Percentiles rank a stretch among this genome's conserved stretches.
These are phyloP conservation scores for Salix dunnii DNA, from an alignment of 345 rosid species.

Conservation along the genomic window DNA sequence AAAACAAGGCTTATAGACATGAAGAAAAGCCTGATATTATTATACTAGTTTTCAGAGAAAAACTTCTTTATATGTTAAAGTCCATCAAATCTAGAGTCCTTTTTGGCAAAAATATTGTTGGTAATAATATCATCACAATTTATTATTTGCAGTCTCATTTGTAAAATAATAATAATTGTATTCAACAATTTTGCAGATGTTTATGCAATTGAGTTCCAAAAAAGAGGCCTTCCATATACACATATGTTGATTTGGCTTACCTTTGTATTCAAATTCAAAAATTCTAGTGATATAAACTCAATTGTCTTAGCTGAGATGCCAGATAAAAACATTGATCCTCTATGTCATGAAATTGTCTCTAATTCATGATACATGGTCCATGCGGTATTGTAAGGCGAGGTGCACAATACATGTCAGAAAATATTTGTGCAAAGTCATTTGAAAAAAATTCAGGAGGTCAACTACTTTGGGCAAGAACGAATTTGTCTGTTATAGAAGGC, in stretches of 20 bases:
- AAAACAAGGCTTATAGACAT: background rate
- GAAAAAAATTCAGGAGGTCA: background rate
- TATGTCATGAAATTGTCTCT: background rate
- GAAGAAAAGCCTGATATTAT: background rate
- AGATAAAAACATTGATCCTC: background rate
- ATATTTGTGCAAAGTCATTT: background rate
- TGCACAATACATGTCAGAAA: background rate
- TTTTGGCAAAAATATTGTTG: background rate
- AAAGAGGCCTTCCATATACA: background rate
- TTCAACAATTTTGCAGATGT: background rate
- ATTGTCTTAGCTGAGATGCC: background rate
- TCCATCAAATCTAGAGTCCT: background rate
- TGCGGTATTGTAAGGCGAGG: background rate
- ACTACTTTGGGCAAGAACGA: background rate
- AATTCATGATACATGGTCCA: background rate
- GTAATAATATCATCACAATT: too few relatives aligned
- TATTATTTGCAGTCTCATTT: too few relatives aligned
- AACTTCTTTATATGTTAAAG: background rate
- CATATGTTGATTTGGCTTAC: conserved; percentile 3
- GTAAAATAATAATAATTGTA: too few relatives aligned
- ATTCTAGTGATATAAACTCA: background rate
- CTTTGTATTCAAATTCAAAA: rapidly evolving
- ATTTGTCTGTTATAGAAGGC: background rate
- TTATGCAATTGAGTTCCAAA: conserved; percentile 3
- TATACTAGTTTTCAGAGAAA: background rate